A percentile compares a stretch with the other conserved stretches of the same genome.
These are phyloP conservation scores for Corynespora cassiicola DNA, from an alignment of 2,329 filamentous ascomycete species.

Conservation along the genomic window DNA sequence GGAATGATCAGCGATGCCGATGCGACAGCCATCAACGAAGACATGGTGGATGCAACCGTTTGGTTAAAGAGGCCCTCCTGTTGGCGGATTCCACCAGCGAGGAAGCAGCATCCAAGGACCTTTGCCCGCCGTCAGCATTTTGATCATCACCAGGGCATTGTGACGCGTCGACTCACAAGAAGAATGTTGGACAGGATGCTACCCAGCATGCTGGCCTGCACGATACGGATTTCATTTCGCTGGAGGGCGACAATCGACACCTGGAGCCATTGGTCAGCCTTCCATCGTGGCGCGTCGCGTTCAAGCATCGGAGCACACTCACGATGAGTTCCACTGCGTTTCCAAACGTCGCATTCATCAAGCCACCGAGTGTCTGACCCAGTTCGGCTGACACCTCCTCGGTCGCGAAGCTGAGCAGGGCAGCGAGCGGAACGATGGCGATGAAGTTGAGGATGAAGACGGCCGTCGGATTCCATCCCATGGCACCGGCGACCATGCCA, in stretches of 20 bases:
- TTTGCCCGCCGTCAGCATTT: slow-evolving; percentile 59
- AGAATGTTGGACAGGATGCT: slow-evolving; percentile 95
- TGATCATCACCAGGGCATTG: too few species aligned
- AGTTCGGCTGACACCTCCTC: slow-evolving; percentile 77
- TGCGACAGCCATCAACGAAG: slow-evolving; percentile 64
- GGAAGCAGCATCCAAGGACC: slow-evolving; percentile 61
- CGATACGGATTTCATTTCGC: slow-evolving; percentile 87
- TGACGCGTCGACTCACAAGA: slow-evolving; percentile 66
- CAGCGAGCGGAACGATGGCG: slow-evolving; percentile 77
- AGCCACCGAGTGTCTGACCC: slow-evolving; percentile 75
- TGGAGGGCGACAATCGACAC: slow-evolving; percentile 90
- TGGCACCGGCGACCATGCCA: slow-evolving; percentile 70
- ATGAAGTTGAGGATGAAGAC: slow-evolving; percentile 82
- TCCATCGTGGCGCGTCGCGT: slow-evolving; percentile 5
- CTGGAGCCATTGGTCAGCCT: slow-evolving; percentile 52
- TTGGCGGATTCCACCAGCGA: slow-evolving; percentile 55
- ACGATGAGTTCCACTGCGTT: slow-evolving; percentile 83
- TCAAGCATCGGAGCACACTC: slow-evolving; percentile 12
- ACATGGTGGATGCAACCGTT: slow-evolving; percentile 80
- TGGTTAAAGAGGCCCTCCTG: slow-evolving; percentile 67
- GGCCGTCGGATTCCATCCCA: slow-evolving; percentile 69
- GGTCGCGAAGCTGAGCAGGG: slow-evolving; percentile 77
- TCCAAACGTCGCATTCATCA: slow-evolving; percentile 79
- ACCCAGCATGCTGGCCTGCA: slow-evolving; percentile 97
- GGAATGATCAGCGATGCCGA: slow-evolving; percentile 61